These are phyloP conservation scores for Trypanosoma scelopori DNA, from an alignment of 208 protist genomes.

Conservation along the genomic window DNA sequence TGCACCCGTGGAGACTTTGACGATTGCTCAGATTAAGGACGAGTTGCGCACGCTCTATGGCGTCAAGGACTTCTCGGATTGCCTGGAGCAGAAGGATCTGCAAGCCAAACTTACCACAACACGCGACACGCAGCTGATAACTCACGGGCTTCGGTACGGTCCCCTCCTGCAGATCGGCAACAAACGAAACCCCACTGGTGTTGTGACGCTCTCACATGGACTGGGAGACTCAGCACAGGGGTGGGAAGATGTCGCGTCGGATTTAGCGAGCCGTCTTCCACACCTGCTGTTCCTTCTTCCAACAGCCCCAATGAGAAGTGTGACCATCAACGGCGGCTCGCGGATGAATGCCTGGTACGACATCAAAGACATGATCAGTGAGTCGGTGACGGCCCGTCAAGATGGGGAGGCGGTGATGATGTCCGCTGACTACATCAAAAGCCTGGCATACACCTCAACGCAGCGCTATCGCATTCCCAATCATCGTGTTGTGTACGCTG, in stretches of 20 bases:
- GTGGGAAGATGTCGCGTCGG: constrained; percentile 79
- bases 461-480: constrained; percentile 58
- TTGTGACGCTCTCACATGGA: constrained; percentile 92
- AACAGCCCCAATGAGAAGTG: constrained; percentile 71
- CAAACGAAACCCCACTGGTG: constrained; percentile 51
- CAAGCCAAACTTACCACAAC: constrained; percentile 52
- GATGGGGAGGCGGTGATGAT: constrained; percentile 45
- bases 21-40: constrained; percentile 61
- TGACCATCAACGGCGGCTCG: constrained; percentile 90
- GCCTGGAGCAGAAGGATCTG: constrained; percentile 67
- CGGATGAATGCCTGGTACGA: constrained; percentile 94
- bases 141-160: constrained; percentile 66
- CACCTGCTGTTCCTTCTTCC: constrained; percentile 92
- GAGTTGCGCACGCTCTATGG: constrained; percentile 66
- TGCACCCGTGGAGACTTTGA: constrained; percentile 44
- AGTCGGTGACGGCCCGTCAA: constrained; percentile 29
- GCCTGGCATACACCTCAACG: constrained; percentile 50
- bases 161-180: constrained; percentile 71
- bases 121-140: constrained; percentile 50
- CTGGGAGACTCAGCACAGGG: constrained; percentile 87
- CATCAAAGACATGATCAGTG: constrained; percentile 47
- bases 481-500: constrained; percentile 84
- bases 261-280: constrained; percentile 63
- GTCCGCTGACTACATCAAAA: constrained; percentile 74
- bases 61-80: constrained; percentile 64